phyloP scores from a whole-genome alignment of 208 protist genomes.

The Naegleria fowleri region DNA sequence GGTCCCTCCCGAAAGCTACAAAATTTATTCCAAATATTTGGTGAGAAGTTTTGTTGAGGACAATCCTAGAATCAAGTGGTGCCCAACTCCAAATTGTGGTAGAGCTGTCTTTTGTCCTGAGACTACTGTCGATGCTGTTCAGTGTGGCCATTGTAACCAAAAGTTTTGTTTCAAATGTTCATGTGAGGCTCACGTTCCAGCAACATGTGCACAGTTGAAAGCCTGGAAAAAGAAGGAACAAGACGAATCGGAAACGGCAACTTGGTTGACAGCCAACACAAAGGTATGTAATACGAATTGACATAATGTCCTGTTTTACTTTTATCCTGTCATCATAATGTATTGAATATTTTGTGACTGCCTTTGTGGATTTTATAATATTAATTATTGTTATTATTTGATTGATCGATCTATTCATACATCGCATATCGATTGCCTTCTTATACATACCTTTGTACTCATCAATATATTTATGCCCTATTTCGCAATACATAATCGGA shows the following conservation, averaged over 20 bases:
- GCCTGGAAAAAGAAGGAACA: conserved; percentile 52
- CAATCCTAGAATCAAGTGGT: conserved; percentile 68
- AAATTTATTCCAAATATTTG: conserved; percentile 37
- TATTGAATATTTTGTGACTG: too few relatives aligned
- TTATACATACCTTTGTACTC: too few relatives aligned
- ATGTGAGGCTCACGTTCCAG: conserved; percentile 50
- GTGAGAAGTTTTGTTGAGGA: conserved; percentile 60
- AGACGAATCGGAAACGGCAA: conserved; percentile 55
- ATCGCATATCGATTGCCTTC: too few relatives aligned
- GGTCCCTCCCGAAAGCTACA: not conserved
- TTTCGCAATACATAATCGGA: too few relatives aligned
- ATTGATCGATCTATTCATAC: too few relatives aligned
- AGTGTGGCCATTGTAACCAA: conserved; percentile 39
- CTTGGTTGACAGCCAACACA: conserved; percentile 58
- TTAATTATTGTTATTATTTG: too few relatives aligned
- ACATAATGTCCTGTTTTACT: too few relatives aligned
- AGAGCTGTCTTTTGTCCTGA: conserved; percentile 13
- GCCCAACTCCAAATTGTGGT: conserved; percentile 62
- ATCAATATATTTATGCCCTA: too few relatives aligned
- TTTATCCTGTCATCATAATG: too few relatives aligned
- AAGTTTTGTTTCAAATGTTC: conserved; percentile 59
- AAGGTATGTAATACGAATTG: conserved; percentile 51
- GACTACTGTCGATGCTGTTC: not conserved
- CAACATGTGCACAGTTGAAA: conserved; percentile 51
- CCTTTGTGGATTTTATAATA: too few relatives aligned